These are phyloP conservation scores for Hypericum androsaemum DNA, from an alignment of 345 rosid genomes.

Conservation along the genomic window DNA sequence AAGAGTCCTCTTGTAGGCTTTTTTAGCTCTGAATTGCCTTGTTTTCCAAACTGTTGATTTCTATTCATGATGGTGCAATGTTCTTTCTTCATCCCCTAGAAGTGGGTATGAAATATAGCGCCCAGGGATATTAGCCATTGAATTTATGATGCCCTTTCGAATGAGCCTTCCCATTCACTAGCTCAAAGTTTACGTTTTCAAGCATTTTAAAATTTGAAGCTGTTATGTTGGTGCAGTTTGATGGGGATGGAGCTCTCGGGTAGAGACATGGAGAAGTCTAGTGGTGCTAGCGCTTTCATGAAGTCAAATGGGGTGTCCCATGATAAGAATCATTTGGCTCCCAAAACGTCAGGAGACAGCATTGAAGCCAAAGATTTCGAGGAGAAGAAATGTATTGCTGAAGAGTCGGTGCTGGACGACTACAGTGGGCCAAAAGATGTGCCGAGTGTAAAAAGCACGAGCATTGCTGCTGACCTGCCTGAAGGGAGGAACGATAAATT, in stretches of 20 bases:
- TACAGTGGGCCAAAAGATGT: too few relatives aligned
- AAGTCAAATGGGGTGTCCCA: constrained; percentile 25
- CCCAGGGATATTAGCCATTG: too few relatives aligned
- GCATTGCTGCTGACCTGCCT: too few relatives aligned
- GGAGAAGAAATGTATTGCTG: constrained; percentile 44
- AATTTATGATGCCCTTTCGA: too few relatives aligned
- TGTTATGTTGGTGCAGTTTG: constrained; percentile 30
- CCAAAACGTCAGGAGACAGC: constrained; percentile 35
- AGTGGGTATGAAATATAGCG: too few relatives aligned
- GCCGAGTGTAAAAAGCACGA: too few relatives aligned
- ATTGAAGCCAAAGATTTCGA: constrained; percentile 38
- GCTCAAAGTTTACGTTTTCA: constrained; percentile 6
- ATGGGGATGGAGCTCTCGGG: constrained; percentile 69
- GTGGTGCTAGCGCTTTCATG: constrained; percentile 21
- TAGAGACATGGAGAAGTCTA: constrained; percentile 47
- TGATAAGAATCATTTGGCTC: constrained; percentile 36
- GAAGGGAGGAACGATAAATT: too few relatives aligned
- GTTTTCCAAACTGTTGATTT: too few relatives aligned
- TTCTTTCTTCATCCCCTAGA: too few relatives aligned
- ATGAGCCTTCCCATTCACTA: neutral
- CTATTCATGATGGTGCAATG: too few relatives aligned
- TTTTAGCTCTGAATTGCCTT: too few relatives aligned
- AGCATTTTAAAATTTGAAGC: constrained; percentile 7
- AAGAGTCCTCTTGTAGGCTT: too few relatives aligned
- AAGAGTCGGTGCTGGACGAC: constrained; percentile 15